Evolutionary conservation across 2,329 filamentous ascomycete genomes (phyloP).

Genomic region (Aureobasidium sp.): DNA sequence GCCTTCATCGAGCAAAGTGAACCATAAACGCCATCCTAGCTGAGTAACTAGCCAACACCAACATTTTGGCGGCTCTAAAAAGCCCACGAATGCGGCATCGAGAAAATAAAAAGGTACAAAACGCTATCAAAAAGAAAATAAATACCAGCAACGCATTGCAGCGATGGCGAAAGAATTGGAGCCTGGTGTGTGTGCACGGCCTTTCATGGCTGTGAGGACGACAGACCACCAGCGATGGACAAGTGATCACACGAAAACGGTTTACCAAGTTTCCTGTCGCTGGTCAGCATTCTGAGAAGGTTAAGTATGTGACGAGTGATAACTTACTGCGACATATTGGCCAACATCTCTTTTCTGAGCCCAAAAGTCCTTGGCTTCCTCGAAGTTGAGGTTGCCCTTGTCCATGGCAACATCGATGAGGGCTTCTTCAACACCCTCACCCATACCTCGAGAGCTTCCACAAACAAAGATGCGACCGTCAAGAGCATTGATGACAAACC

Average conservation of each 20-base stretch:
- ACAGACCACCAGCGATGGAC: too few relatives aligned
- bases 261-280: constrained; percentile 15
- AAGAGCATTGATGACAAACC: constrained; percentile 95
- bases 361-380: constrained; percentile 86
- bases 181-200: too few relatives aligned
- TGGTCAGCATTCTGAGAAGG: neutral
- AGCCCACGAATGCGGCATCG: neutral
- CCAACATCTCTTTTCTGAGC: constrained; percentile 81
- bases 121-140: constrained; percentile 5
- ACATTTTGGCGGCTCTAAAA: neutral
- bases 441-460: constrained; percentile 93
- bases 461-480: constrained; percentile 96
- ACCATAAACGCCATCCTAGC: neutral
- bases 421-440: constrained; percentile 85
- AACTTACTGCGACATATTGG: constrained; percentile 71
- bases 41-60: neutral
- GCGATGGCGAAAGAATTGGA: too few relatives aligned
- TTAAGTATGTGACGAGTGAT: neutral
- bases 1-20: neutral
- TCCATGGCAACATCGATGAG: constrained; percentile 85
- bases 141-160: neutral
- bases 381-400: constrained; percentile 77
- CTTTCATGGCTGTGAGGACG: too few relatives aligned
- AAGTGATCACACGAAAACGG: neutral
- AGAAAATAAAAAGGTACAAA: neutral